Evolutionary conservation across 352 stramenopile genomes (phyloP), one percentile per base, ranked within the genome.

Genomic region (Pythium scleroteichum): DNA sequence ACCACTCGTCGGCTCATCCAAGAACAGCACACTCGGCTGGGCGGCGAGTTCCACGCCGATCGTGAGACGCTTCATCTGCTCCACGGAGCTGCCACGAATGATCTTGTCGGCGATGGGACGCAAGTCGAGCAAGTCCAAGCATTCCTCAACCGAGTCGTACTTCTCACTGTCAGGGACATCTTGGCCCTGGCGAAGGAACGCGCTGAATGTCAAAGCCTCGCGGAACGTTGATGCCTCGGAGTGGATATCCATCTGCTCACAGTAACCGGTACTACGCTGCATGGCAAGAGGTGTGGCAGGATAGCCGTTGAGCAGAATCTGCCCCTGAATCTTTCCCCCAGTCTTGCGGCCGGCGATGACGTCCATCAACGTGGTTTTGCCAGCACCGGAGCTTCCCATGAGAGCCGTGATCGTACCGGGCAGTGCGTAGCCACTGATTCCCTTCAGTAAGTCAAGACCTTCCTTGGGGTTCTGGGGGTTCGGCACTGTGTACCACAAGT

Each of bases 361-460:
- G 74, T 98, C 90, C 62, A 96, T 87, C 20, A 98, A 70, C 8
- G 92, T 98, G 7, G 90, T 96, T 68, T 98, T 97, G 1, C 90
- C 87, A 22, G 82, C 76, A 53, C 80, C 78, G 3, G 64, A 73
- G 20, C 64, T 65, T 23, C 76, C 76, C 66, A 82, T 79, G 17
- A 86, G 41, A 5, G 75, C 75, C n/a, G 69, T 72, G 26, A 85
- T 69, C 14, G 51, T 65, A 9, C 76, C 75, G 0, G 76, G 76
- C n/a, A 26, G 17, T 9, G 69, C 68, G 51, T 69, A 68, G 6
- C 73, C 76, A 10, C 35, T 66, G 48, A 87, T 72, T 16, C 66
- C 53, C 20, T 65, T 59, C 13, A 87, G 72, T 24, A 67, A 49
- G 26, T 67, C 85, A 3, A 92, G 58, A 16, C 85, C 73, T n/a